These are phyloP conservation scores for Ustilago crameri DNA, from an alignment of 1,284 basidiomycete genomes.

Conservation along the genomic window DNA sequence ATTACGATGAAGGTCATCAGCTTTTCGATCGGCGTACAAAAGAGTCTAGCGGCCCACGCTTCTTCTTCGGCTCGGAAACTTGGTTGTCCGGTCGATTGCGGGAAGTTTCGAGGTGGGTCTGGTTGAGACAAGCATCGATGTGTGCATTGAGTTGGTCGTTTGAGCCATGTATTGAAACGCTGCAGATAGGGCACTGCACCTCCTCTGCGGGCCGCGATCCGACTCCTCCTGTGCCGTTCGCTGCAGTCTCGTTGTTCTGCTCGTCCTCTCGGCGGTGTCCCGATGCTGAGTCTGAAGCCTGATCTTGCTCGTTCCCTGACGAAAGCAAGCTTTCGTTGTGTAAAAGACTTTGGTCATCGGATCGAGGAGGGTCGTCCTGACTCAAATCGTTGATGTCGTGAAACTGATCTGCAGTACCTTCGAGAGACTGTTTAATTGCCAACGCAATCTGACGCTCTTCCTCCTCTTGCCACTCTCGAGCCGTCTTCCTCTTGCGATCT, in stretches of 20 bases:
- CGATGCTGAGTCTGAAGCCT: not conserved
- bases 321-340: not conserved
- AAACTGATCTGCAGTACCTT: slow-evolving; percentile 25
- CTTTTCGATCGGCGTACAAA: slow-evolving; percentile 23
- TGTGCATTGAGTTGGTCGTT: slow-evolving; percentile 50
- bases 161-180: slow-evolving; percentile 17
- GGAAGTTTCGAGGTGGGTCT: not conserved
- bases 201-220: not conserved
- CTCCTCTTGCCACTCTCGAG: slow-evolving; percentile 34
- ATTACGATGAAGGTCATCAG: not conserved
- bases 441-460: slow-evolving; percentile 47
- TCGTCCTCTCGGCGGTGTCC: not conserved
- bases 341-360: slow-evolving; percentile 2
- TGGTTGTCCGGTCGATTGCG: not conserved
- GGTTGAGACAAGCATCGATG: slow-evolving; percentile 49
- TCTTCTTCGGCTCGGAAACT: slow-evolving; percentile 8
- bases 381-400: slow-evolving; percentile 27
- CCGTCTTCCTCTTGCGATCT: slow-evolving; percentile 12
- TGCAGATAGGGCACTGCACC: slow-evolving; percentile 44
- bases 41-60: slow-evolving; percentile 40
- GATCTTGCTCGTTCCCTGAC: not conserved
- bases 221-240: not conserved
- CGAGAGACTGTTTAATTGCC: slow-evolving; percentile 44
- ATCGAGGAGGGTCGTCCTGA: slow-evolving; percentile 23
- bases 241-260: not conserved